Percentiles rank a stretch among this genome's conserved stretches.
These are phyloP conservation scores for Ascochyta rabiei DNA, from an alignment of 2,329 filamentous ascomycete genomes.

Conservation along the genomic window DNA sequence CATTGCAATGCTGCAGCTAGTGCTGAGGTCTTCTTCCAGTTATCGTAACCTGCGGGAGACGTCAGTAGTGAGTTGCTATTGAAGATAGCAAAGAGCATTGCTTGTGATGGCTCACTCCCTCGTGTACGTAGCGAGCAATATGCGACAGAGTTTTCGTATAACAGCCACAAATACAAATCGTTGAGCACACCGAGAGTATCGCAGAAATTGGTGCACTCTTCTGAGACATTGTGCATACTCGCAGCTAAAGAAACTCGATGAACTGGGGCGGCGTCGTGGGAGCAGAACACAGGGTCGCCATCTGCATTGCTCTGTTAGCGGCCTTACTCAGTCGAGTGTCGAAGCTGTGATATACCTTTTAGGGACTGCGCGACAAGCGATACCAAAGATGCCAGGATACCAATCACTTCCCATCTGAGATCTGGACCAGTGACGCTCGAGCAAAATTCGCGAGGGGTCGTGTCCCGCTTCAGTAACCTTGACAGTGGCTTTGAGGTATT, in stretches of 20 bases:
- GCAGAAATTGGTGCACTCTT: constrained; percentile 42
- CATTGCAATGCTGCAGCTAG: constrained; percentile 39
- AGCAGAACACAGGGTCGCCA: constrained; percentile 42
- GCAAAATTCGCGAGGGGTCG: constrained; percentile 49
- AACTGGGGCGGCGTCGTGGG: constrained; percentile 34
- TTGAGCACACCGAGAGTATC: constrained; percentile 41
- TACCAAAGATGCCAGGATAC: constrained; percentile 47
- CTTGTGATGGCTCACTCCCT: constrained; percentile 31
- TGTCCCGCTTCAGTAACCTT: constrained; percentile 40
- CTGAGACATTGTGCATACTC: constrained; percentile 34
- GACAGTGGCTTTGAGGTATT: constrained; percentile 49
- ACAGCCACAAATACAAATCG: constrained; percentile 43
- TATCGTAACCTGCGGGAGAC: constrained; percentile 29
- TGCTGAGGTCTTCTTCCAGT: constrained; percentile 42
- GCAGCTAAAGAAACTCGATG: constrained; percentile 32
- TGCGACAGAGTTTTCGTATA: constrained; percentile 38
- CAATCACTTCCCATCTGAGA: constrained; percentile 54
- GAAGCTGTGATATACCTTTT: constrained; percentile 25
- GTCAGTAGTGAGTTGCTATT: background rate
- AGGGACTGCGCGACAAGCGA: constrained; percentile 45
- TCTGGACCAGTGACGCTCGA: constrained; percentile 47
- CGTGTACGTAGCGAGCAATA: constrained; percentile 36
- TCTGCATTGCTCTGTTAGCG: constrained; percentile 24
- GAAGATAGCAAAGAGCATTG: background rate
- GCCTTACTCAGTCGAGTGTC: background rate